Evolutionary conservation across 108 stramenopile species (phyloP), one percentile per base, ranked within the genome.

Genomic region (Epithemia pelagica): DNA sequence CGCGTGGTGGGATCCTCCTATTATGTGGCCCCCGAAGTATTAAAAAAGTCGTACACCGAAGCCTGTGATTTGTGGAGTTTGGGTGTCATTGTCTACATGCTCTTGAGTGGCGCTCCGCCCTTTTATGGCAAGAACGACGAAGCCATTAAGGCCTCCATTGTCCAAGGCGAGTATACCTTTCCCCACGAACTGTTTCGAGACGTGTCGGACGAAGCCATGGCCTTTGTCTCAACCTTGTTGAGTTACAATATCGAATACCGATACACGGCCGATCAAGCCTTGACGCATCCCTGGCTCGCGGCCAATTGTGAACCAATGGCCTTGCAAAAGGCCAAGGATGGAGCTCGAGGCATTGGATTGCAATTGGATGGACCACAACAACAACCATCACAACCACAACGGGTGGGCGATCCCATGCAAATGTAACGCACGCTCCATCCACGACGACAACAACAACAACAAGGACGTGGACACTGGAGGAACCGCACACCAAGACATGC

Each of bases 21-120:
- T 82, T 96, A 95, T 62, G 95, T 97, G 25, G 96, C 97, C 20
- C 99, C 99, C 5, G 97, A 99, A 81, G 96, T 98, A 26, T 68
- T 99, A 55, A 94, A 94, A 80, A 96, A 96, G 64, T 91, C 87
- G 24, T 98, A 98, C 83, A 96, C 95, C 22, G 87, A 91, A 66
- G 88, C 90, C 7, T 98, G 97, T 66, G 97, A 98, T 65, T 68
- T 98, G 32, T 98, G 97, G 97, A 84, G 85, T 61, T 72, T 98
- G 33, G 97, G 96, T 24, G 92, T 96, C 52, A 94, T 94, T 72
- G 90, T 90, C 29, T 96, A 93, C 86, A 92, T 96, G 92, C 69
- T 96, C 23, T 71, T 96, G 19, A 80, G 79, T 58, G 94, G 94
- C n/a, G 90, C 92, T 33, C 92, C 94, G 30, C 96, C 96, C 1